Conservation (phyloP, 164 flowering plant species). For the Berberis thunbergii region DNA sequence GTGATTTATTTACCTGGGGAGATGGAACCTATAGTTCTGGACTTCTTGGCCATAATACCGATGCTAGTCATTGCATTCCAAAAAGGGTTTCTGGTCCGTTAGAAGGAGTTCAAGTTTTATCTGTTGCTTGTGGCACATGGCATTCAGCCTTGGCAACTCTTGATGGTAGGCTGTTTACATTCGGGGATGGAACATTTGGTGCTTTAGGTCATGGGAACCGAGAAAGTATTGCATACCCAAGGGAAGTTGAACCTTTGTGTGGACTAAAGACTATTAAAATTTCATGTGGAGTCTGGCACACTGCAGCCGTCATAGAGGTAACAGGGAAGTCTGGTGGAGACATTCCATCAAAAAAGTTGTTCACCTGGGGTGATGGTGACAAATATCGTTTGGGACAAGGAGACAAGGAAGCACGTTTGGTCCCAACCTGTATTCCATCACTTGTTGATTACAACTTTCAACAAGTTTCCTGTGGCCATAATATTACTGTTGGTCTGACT, state of each 20-base stretch:
- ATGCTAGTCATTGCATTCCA: constrained; percentile 78
- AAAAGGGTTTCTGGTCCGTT: constrained; percentile 61
- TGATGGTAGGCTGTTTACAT: constrained; percentile 59
- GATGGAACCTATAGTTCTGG: constrained; percentile 69
- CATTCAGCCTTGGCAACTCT: constrained; percentile 67
- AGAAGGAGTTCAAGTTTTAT: constrained; percentile 67
- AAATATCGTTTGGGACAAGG: constrained; percentile 77
- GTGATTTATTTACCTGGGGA: constrained; percentile 82
- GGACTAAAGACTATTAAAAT: constrained; percentile 53
- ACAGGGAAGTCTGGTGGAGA: constrained; percentile 29
- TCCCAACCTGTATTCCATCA: constrained; percentile 61
- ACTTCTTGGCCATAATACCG: constrained; percentile 68
- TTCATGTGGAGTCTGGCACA: constrained; percentile 89
- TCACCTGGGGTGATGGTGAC: constrained; percentile 93
- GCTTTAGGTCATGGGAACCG: constrained; percentile 81
- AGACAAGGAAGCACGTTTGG: constrained; percentile 45
- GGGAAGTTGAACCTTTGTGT: constrained; percentile 48
- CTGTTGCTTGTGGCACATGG: constrained; percentile 82
- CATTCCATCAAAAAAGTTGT: constrained; percentile 45
- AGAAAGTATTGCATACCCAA: constrained; percentile 51
- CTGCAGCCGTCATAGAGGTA: constrained; percentile 78
- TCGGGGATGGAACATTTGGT: constrained; percentile 82
- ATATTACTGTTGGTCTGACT: constrained; percentile 61
- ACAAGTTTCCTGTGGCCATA: constrained; percentile 75
- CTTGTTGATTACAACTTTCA: constrained; percentile 61